A percentile compares a stretch with the other conserved stretches of the same genome.
Evolutionary conservation across 1,284 basidiomycete species (phyloP).

Genomic region (Ganoderma multipileum): DNA sequence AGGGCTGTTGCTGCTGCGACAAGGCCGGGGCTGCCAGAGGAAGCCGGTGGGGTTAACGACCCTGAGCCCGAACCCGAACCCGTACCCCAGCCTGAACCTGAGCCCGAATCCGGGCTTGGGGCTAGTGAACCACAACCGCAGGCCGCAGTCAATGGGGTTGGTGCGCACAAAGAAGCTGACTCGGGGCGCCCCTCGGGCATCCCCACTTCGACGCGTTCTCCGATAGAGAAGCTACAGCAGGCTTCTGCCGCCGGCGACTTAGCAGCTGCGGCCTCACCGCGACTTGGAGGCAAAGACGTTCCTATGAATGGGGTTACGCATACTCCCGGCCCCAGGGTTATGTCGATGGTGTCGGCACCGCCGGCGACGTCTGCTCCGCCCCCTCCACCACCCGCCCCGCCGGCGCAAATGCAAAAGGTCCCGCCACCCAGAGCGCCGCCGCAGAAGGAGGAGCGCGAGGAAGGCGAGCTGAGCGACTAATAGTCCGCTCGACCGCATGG

Average conservation of each 20-base stretch:
- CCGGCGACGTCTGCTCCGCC: background rate
- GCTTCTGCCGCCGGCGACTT: background rate
- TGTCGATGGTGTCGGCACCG: background rate
- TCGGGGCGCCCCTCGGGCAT: background rate
- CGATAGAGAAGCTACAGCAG: background rate
- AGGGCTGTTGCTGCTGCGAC: constrained; percentile 11
- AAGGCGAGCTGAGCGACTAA: constrained; percentile 54
- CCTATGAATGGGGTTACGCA: constrained; percentile 2
- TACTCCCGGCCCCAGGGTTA: background rate
- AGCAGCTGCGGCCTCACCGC: background rate
- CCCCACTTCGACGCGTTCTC: background rate
- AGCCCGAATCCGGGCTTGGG: background rate
- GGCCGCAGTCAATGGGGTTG: constrained; percentile 1
- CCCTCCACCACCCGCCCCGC: background rate
- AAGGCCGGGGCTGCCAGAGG: constrained; percentile 11
- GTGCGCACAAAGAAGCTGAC: constrained; percentile 16
- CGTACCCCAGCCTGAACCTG: background rate
- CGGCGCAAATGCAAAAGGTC: background rate
- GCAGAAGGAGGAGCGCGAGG: constrained; percentile 46
- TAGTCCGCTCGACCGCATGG: constrained; percentile 1
- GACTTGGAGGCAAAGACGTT: background rate
- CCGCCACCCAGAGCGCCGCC: constrained; percentile 5
- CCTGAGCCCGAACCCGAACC: background rate
- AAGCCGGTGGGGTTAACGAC: constrained; percentile 9
- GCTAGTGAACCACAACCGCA: background rate